Conservation (phyloP, 257 asterid genomes). For the Salvia rosmarinus region DNA sequence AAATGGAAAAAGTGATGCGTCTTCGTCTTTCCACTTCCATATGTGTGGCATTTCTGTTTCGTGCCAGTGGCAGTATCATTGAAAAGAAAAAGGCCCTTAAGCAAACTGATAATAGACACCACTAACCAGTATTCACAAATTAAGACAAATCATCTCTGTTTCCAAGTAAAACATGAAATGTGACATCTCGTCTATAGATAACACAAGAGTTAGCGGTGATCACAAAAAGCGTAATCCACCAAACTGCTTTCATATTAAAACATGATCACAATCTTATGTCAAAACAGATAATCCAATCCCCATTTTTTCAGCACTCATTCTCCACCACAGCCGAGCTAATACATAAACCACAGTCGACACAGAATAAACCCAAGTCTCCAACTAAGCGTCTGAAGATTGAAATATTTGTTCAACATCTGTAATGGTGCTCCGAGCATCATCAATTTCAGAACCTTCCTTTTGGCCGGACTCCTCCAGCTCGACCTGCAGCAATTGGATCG, state of each 20-base stretch:
- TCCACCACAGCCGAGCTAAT: slow-evolving; percentile 21
- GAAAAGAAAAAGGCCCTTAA: too few species aligned
- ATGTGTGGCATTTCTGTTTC: too few species aligned
- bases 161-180: not conserved
- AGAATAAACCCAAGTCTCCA: slow-evolving; percentile 6
- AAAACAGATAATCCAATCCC: not conserved
- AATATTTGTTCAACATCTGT: slow-evolving; percentile 60
- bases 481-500: slow-evolving; percentile 47
- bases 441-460: slow-evolving; percentile 67
- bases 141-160: too few species aligned
- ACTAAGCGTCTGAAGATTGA: slow-evolving; percentile 49
- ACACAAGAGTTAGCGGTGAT: too few species aligned
- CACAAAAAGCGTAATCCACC: not conserved
- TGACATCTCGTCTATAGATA: not conserved
- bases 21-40: too few species aligned
- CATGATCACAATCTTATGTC: slow-evolving; percentile 5
- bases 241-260: not conserved
- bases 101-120: too few species aligned
- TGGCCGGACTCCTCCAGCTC: slow-evolving; percentile 70
- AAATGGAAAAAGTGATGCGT: too few species aligned
- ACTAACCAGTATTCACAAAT: too few species aligned
- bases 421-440: slow-evolving; percentile 67
- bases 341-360: not conserved
- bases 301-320: not conserved
- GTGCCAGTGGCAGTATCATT: too few species aligned